phyloP scores from a whole-genome alignment of 768 basidiomycete species.

The Zangia roseola region DNA sequence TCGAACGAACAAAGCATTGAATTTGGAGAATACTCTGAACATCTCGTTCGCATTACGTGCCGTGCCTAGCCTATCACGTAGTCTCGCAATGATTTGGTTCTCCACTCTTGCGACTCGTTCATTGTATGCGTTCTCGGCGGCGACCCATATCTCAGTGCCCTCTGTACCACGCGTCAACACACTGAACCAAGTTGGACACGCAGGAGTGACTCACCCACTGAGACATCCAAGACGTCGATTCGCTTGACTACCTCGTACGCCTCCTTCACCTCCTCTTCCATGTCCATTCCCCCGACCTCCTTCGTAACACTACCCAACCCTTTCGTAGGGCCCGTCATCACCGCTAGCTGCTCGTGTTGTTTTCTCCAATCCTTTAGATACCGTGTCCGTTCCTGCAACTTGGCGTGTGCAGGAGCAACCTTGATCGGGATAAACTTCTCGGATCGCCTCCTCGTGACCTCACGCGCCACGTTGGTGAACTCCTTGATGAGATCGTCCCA shows the following conservation, averaged over 20 bases:
- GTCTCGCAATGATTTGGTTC: slow-evolving; percentile 94
- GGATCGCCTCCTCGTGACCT: slow-evolving; percentile 83
- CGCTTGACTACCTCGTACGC: slow-evolving; percentile 97
- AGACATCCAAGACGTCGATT: slow-evolving; percentile 94
- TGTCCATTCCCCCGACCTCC: slow-evolving; percentile 89
- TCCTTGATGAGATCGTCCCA: slow-evolving; percentile 93
- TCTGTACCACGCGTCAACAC: slow-evolving; percentile 45
- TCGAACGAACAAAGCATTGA: slow-evolving; percentile 94
- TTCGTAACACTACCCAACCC: slow-evolving; percentile 72
- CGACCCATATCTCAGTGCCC: slow-evolving; percentile 97
- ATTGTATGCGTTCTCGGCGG: slow-evolving; percentile 96
- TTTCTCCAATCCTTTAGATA: slow-evolving; percentile 93
- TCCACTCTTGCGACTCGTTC: slow-evolving; percentile 96
- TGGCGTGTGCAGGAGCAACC: slow-evolving; percentile 85
- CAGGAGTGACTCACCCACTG: slow-evolving; percentile 60
- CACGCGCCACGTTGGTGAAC: slow-evolving; percentile 89
- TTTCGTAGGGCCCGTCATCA: slow-evolving; percentile 95
- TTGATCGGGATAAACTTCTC: slow-evolving; percentile 98
- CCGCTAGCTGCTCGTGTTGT: slow-evolving; percentile 94
- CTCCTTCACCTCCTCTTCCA: slow-evolving; percentile 96
- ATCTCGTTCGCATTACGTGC: slow-evolving; percentile 98
- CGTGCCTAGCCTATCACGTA: slow-evolving; percentile 90
- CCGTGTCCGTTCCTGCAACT: slow-evolving; percentile 81
- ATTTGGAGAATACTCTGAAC: slow-evolving; percentile 99
- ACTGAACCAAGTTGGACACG: neutral